phyloP scores from a whole-genome alignment of 169 alveolate species.

The Plasmodium coatneyi region DNA sequence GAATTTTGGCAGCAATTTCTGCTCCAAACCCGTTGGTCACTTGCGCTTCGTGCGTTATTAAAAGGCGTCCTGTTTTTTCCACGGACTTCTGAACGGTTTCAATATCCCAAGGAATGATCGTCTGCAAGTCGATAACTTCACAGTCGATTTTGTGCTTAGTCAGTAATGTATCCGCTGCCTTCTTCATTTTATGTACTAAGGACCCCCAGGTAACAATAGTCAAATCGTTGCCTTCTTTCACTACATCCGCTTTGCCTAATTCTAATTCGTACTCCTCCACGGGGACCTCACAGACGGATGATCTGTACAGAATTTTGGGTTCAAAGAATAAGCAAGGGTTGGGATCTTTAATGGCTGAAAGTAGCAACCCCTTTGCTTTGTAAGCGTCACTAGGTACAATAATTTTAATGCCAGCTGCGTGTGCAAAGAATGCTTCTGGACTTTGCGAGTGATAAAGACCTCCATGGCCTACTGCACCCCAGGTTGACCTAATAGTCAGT shows the following conservation, averaged over 20 bases:
- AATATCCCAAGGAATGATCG: slow-evolving; percentile 97
- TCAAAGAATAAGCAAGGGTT: slow-evolving; percentile 97
- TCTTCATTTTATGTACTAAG: slow-evolving; percentile 85
- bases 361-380: slow-evolving; percentile 94
- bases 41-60: slow-evolving; percentile 97
- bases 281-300: slow-evolving; percentile 95
- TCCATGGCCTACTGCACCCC: slow-evolving; percentile 99
- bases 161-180: slow-evolving; percentile 93
- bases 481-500: slow-evolving; percentile 94
- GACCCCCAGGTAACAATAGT: slow-evolving; percentile 92
- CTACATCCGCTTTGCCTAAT: slow-evolving; percentile 94
- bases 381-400: slow-evolving; percentile 97
- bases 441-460: slow-evolving; percentile 96
- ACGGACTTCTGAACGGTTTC: slow-evolving; percentile 94
- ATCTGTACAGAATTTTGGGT: slow-evolving; percentile 97
- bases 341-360: slow-evolving; percentile 89
- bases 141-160: slow-evolving; percentile 89
- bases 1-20: slow-evolving; percentile 93
- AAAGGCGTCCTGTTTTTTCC: slow-evolving; percentile 93
- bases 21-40: slow-evolving; percentile 93
- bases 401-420: slow-evolving; percentile 94
- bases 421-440: slow-evolving; percentile 97
- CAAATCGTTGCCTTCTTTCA: slow-evolving; percentile 93
- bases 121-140: slow-evolving; percentile 96
- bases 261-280: slow-evolving; percentile 93